Evolutionary conservation across 352 stramenopile species (phyloP), one percentile per base, ranked within the genome.

Genomic region (Peronospora destructor): DNA sequence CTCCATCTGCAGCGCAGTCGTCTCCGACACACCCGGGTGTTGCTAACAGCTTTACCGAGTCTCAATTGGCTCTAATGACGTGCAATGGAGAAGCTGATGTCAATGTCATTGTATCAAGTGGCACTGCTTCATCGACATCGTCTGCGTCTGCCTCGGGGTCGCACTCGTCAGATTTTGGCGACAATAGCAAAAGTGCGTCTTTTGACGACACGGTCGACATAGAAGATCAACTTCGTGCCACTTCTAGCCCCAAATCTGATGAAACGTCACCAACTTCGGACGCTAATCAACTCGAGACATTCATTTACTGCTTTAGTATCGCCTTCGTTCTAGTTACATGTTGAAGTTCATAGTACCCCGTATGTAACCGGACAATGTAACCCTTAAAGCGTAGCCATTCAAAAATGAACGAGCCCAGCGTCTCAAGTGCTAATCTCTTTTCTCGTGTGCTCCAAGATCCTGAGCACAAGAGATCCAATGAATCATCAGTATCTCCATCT

Each of bases 11-110:
- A 8, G n/a, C 38, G 23, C 14, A 39, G 23, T 17, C 30, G 30
- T 13, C 39, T 12, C 53, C 57, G 8, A 76, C 55, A 34, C 70
- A 72, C 14, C 71, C 71, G 34, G 71, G 71, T 3, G 56, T 76
- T 10, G 23, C 56, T 1, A 72, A 77, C 40, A 57, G 51, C 35
- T 81, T 81, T 49, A 72, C 71, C 5, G 45, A 39, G 12, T 47
- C 40, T 9, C 42, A 77, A 14, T 48, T 81, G 3, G 38, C 44
- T 28, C 32, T 49, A 14, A 66, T 81, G 53, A 53, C 45, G 13
- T 81, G 71, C 43, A 39, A 38, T 32, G 61, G 49, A n/a, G 66
- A 71, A 42, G 55, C 62, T 5, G 50, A 62, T 13, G 5, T 64
- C 36, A 45, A 34, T 17, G 21, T 21, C 1, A 26, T 45, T 13